Evolutionary conservation across 2,329 filamentous ascomycete species (phyloP).

Genomic region (Penicillium sp.): DNA sequence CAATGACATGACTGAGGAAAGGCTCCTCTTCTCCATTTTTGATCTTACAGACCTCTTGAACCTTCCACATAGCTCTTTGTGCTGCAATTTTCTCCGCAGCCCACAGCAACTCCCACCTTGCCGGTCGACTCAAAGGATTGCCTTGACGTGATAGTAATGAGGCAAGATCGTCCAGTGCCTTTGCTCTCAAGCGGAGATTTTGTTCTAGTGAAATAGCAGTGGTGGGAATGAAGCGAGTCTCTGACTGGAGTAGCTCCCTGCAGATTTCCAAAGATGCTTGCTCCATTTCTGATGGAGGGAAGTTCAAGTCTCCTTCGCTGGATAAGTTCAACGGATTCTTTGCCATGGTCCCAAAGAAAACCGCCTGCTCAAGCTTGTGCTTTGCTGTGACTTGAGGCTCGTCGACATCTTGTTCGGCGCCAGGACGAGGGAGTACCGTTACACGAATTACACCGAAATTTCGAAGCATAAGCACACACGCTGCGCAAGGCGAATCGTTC

Average conservation of each 20-base stretch:
- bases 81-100: slow-evolving; percentile 88
- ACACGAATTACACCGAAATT: slow-evolving; percentile 59
- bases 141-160: slow-evolving; percentile 63
- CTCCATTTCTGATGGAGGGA: slow-evolving; percentile 68
- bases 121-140: slow-evolving; percentile 62
- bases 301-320: slow-evolving; percentile 63
- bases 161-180: slow-evolving; percentile 73
- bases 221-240: slow-evolving; percentile 69
- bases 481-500: slow-evolving; percentile 38
- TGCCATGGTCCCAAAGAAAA: slow-evolving; percentile 81
- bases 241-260: slow-evolving; percentile 74
- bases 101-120: slow-evolving; percentile 78
- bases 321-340: slow-evolving; percentile 88
- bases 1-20: slow-evolving; percentile 70
- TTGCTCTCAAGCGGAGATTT: slow-evolving; percentile 70
- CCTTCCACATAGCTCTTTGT: slow-evolving; percentile 73
- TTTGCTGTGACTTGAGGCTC: slow-evolving; percentile 66
- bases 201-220: slow-evolving; percentile 74
- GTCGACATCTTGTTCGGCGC: slow-evolving; percentile 49
- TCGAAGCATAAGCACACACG: slow-evolving; percentile 55
- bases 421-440: slow-evolving; percentile 36
- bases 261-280: slow-evolving; percentile 76
- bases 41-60: slow-evolving; percentile 67
- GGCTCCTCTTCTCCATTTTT: slow-evolving; percentile 62
- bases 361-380: slow-evolving; percentile 87